Base-by-base conservation (phyloP, 495 filamentous ascomycete species). In the Aspergillus kassunensis region DNA sequence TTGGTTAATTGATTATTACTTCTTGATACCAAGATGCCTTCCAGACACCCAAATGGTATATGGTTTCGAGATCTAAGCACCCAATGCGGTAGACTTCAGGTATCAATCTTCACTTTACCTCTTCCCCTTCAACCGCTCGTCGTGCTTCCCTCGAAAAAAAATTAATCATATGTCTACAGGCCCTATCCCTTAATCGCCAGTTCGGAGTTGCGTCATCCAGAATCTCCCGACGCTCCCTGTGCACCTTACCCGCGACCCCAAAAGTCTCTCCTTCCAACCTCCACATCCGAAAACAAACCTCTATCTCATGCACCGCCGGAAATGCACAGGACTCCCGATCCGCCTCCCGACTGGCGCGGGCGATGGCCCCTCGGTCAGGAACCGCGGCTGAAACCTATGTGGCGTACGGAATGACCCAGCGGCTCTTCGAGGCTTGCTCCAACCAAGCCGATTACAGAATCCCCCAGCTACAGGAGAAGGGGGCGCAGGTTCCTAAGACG, bases 401-500 rank as follows among this genome's bases (percentile, higher is more conserved):
- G 25, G 87, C 88, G 12, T 90, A 88, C 60, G 82, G 81, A 48
- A 80, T 83, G 45, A 95, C 90, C 18, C 84, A 93, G 69, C 76
- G 78, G 43, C 75, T 96, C 19, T 89, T 88, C 63, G 85, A 87
- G 56, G 78, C 86, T 56, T 96, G 91, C 67, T 81, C 84, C 7
- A 66, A 58, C 21, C 87, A 91, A 60, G 91, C 86, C 31, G 81
- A 82, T 37, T 97, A 97, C 63, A 72, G 65, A 13, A 86, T 91
- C 45, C 76, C 81, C 2, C 72, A 82, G 46, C 59, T 68, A 27
- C 69, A 78, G 30, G 71, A 75, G 56, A 79, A 80, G 58, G 75
- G 79, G 2, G 70, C 55, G 0, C 74, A 79, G 21, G 69, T 90
- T 27, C 80, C 83, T 21, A 82, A 78, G 54, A 88, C 84, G 2